These are phyloP conservation scores for Tilletiaria anomala DNA, from an alignment of 1,284 basidiomycete genomes.

Conservation along the genomic window DNA sequence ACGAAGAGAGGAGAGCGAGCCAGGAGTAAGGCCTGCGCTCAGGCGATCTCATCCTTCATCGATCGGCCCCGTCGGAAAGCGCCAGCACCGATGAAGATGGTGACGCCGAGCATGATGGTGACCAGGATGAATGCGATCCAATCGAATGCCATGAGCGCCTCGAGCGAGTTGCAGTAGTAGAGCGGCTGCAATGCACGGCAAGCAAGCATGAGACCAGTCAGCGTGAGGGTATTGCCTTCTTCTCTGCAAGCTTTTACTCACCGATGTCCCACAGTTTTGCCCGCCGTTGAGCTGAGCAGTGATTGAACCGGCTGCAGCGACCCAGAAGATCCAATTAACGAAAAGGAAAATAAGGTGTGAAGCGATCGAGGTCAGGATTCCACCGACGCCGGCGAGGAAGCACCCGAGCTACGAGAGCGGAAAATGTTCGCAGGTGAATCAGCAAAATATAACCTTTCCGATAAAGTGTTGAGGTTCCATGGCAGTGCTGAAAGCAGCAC, in stretches of 20 bases:
- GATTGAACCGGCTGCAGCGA: constrained; percentile 30
- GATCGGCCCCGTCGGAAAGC: constrained; percentile 34
- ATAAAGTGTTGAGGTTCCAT: background rate
- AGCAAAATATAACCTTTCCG: background rate
- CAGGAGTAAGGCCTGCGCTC: no score
- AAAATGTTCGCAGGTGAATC: background rate
- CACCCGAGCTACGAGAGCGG: constrained; percentile 15
- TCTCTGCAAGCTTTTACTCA: no score
- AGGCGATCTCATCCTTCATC: no score
- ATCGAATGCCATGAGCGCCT: constrained; percentile 33
- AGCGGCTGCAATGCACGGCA: constrained; percentile 8
- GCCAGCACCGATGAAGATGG: constrained; percentile 23
- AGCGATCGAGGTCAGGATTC: constrained; percentile 35
- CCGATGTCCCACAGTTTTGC: constrained; percentile 1
- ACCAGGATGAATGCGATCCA: constrained; percentile 10
- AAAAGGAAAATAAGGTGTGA: constrained; percentile 28
- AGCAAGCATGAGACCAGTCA: no score
- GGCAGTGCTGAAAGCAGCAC: constrained; percentile 4
- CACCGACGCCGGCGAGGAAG: constrained; percentile 34
- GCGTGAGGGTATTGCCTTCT: no score
- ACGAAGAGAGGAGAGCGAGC: no score
- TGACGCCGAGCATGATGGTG: constrained; percentile 19
- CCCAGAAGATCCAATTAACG: constrained; percentile 34
- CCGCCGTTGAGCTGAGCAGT: constrained; percentile 18
- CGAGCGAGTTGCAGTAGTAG: constrained; percentile 29